phyloP scores from a whole-genome alignment of 1,284 basidiomycete species.

The Cutaneotrichosporon cutaneum region DNA sequence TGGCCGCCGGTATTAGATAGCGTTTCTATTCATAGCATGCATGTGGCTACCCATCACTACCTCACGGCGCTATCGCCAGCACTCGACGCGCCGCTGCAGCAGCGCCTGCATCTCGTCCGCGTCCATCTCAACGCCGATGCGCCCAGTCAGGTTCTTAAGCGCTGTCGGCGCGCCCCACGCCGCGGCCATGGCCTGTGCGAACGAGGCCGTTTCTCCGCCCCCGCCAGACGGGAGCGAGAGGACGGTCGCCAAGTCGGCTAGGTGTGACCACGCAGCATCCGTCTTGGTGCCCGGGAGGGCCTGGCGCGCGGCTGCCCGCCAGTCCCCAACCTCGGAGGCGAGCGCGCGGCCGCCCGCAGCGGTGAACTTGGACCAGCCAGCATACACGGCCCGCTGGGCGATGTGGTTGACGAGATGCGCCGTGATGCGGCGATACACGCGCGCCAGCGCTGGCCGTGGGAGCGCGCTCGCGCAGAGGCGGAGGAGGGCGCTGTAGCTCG shows the following conservation, averaged over 20 bases:
- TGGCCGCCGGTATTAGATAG: conserved; percentile 12
- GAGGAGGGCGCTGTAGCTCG: conserved; percentile 70
- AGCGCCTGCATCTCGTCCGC: conserved; percentile 42
- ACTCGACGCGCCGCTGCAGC: conserved; percentile 45
- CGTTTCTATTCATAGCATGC: neutral
- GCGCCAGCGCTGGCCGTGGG: conserved; percentile 59
- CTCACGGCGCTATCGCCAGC: conserved; percentile 34
- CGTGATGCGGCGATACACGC: conserved; percentile 68
- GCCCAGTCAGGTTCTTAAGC: conserved; percentile 64
- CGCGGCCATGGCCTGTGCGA: conserved; percentile 77
- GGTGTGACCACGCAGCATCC: conserved; percentile 68
- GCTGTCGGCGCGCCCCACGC: conserved; percentile 69
- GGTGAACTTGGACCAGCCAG: conserved; percentile 64
- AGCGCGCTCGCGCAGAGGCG: conserved; percentile 63
- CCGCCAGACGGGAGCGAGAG: conserved; percentile 62
- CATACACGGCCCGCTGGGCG: conserved; percentile 75
- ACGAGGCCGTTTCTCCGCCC: conserved; percentile 64
- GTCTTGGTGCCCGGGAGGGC: conserved; percentile 32
- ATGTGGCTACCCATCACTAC: no score
- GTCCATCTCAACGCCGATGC: conserved; percentile 34
- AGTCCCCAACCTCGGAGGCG: conserved; percentile 71
- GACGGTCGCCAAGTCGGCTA: conserved; percentile 67
- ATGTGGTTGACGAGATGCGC: conserved; percentile 69
- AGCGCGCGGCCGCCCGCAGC: conserved; percentile 61
- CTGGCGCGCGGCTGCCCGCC: conserved; percentile 68